Evolutionary conservation across 2,329 filamentous ascomycete species (phyloP), one percentile per base, ranked within the genome.

Genomic region (Ophiostoma ulmi): DNA sequence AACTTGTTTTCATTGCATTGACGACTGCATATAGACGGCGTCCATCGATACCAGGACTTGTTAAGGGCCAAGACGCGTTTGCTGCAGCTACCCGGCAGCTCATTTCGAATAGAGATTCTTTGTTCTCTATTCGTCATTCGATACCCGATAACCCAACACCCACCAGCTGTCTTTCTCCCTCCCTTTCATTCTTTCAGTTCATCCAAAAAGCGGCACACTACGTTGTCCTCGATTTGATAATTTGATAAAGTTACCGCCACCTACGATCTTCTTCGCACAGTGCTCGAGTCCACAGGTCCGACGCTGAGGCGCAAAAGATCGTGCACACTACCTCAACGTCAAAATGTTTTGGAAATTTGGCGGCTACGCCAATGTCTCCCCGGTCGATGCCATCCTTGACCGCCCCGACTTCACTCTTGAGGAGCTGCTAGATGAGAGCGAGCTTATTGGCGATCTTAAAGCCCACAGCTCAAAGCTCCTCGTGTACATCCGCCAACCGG

Each of bases 301-400:
- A 41, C 68, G 68, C 65, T 55, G 55, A 44, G 71, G 44, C 71
- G 68, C 55, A 39, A 48, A 70, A 66, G 68, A 70, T 22, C 17
- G 36, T 41, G 10, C 36, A 41, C 65, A 67, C 17, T 11, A 67
- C 39, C 13, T 14, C n/a, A 5, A 17, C 6, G 79, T 78, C 89
- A 94, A 81, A 84, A 99, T 99, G 95, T 99, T 99, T 83, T 99
- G 95, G 95, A 91, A 94, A 83, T 99, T 98, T 86, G 94, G 95
- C 86, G 93, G 93, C 79, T 98, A 98, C 86, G 92, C 94, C 85
- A 97, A 93, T 86, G 91, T 97, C 82, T 97, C 94, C 77, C 91
- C 94, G 78, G 93, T 99, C 81, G 95, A 98, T 82, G 93, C 90
- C 76, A 92, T 99, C 78, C 93, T 99, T 80, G 95, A 99, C 80